phyloP scores from a whole-genome alignment of 371 early-diverging fungal genomes.

The Actinomortierella wolfii region DNA sequence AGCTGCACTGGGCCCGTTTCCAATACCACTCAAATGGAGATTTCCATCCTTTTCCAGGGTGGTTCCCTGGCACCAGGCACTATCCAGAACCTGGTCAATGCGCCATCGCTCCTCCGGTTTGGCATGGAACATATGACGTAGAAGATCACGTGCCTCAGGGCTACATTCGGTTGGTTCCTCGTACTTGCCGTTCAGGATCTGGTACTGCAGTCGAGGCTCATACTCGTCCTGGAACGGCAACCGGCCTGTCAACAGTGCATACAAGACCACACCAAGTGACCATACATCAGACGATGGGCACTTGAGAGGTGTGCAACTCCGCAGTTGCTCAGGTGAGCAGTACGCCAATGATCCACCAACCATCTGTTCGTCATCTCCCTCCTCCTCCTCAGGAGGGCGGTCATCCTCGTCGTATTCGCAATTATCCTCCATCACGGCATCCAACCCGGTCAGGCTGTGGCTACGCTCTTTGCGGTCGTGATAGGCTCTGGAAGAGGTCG shows the following conservation, averaged over 20 bases:
- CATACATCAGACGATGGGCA: slow-evolving; percentile 77
- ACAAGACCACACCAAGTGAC: slow-evolving; percentile 83
- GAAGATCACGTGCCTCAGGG: slow-evolving; percentile 17
- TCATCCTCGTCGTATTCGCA: slow-evolving; percentile 6
- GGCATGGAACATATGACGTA: slow-evolving; percentile 24
- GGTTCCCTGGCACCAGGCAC: slow-evolving; percentile 24
- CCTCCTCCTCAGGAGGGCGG: slow-evolving; percentile 8
- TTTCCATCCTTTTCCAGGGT: too few relatives aligned
- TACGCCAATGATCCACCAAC: slow-evolving; percentile 78
- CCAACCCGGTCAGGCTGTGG: not conserved
- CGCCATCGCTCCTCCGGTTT: slow-evolving; percentile 39
- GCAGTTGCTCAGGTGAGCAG: slow-evolving; percentile 78
- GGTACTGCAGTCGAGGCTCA: slow-evolving; percentile 70
- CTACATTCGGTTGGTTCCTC: slow-evolving; percentile 43
- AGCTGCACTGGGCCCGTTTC: too few relatives aligned
- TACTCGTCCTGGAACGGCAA: slow-evolving; percentile 83
- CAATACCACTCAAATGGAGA: too few relatives aligned
- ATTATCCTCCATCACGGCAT: not conserved
- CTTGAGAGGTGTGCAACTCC: slow-evolving; percentile 44
- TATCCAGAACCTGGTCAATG: slow-evolving; percentile 28
- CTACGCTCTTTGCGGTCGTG: not conserved
- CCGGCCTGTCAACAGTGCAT: slow-evolving; percentile 68
- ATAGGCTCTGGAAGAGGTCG: slow-evolving; percentile 8
- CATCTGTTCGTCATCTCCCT: slow-evolving; percentile 13
- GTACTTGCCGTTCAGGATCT: slow-evolving; percentile 63